Evolutionary conservation across 495 filamentous ascomycete genomes (phyloP).

Genomic region (Tuber melanosporum): DNA sequence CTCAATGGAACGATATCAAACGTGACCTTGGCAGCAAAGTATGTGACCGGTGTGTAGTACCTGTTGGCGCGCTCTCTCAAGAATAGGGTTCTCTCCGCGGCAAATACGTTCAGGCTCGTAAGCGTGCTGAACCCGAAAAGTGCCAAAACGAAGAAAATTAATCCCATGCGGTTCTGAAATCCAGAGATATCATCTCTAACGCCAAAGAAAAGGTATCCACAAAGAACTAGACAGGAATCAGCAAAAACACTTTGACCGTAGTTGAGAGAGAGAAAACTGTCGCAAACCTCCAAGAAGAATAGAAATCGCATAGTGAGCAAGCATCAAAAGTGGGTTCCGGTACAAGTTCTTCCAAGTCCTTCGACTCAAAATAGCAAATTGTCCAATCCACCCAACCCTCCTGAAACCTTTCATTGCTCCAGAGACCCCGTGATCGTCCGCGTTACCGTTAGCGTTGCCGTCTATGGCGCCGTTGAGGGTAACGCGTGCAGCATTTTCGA

Average conservation of each 20-base stretch:
- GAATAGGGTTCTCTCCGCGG: constrained; percentile 83
- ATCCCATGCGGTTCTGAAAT: constrained; percentile 95
- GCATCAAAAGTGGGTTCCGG: constrained; percentile 95
- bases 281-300: constrained; percentile 64
- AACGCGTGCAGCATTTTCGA: constrained; percentile 55
- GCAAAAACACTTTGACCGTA: neutral
- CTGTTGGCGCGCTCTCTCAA: constrained; percentile 93
- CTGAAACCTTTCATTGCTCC: constrained; percentile 67
- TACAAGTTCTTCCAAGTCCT: constrained; percentile 97
- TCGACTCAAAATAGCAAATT: constrained; percentile 82
- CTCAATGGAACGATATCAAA: constrained; percentile 93
- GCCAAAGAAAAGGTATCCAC: constrained; percentile 93
- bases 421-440: constrained; percentile 31
- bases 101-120: constrained; percentile 89
- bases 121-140: constrained; percentile 95
- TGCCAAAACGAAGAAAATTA: constrained; percentile 96
- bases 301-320: constrained; percentile 98
- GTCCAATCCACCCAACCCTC: constrained; percentile 66
- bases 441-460: constrained; percentile 50
- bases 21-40: constrained; percentile 86
- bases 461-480: constrained; percentile 68
- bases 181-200: constrained; percentile 91
- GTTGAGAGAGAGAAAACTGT: neutral
- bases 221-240: constrained; percentile 54
- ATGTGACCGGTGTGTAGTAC: constrained; percentile 96